A percentile compares a stretch with the other conserved stretches of the same genome.
Conservation (phyloP, 768 basidiomycete genomes). For the Amanita thiersii region DNA sequence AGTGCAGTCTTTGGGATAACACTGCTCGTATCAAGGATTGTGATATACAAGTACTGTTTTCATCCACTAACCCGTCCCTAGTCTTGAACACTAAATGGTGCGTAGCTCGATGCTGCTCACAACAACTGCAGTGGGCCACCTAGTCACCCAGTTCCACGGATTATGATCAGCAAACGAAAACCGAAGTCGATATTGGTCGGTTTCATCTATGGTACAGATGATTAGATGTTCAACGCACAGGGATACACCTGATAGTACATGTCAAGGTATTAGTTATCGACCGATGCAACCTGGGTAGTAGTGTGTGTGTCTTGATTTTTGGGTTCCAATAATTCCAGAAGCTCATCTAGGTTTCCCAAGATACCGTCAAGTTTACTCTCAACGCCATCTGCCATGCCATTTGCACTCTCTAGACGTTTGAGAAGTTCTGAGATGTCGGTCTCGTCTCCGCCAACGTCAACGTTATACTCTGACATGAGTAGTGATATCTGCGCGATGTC, state of each 20-base stretch:
- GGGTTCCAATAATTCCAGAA: slow-evolving; percentile 38
- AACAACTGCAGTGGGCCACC: no score
- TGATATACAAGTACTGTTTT: no score
- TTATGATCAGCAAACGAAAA: no score
- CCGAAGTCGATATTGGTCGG: no score
- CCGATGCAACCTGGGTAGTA: no score
- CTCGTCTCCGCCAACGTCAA: slow-evolving; percentile 3
- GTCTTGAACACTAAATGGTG: no score
- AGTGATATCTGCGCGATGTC: slow-evolving; percentile 27
- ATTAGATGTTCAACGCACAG: not conserved
- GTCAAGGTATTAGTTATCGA: not conserved
- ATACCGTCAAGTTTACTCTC: slow-evolving; percentile 57
- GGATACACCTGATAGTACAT: not conserved
- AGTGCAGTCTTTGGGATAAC: no score
- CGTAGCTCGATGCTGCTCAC: no score
- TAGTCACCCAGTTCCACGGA: no score
- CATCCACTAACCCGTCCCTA: no score
- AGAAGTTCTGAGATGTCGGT: slow-evolving; percentile 32
- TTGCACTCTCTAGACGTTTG: slow-evolving; percentile 45
- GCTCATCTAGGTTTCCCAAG: slow-evolving; percentile 46
- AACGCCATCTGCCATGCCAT: slow-evolving; percentile 51
- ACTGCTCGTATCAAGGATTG: no score
- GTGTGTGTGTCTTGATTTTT: slow-evolving; percentile 3
- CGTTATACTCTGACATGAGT: slow-evolving; percentile 21
- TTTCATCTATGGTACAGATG: not conserved